These are phyloP conservation scores for Babesia divergens DNA, from an alignment of 169 alveolate species.

Conservation along the genomic window DNA sequence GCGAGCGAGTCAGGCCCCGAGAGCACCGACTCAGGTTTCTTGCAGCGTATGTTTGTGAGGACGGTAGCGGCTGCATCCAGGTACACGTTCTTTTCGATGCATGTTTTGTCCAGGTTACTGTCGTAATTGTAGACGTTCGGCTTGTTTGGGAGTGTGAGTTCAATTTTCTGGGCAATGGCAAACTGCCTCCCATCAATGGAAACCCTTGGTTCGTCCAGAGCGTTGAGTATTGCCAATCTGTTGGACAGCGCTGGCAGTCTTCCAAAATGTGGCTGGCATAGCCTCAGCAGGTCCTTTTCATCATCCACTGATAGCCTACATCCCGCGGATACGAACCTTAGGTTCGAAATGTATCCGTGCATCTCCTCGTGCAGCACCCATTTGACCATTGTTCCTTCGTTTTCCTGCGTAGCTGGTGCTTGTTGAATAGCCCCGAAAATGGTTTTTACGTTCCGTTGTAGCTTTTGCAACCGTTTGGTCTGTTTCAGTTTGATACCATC, in stretches of 20 bases:
- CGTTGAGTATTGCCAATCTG: slow-evolving; percentile 50
- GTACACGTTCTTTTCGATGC: slow-evolving; percentile 50
- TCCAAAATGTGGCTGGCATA: slow-evolving; percentile 65
- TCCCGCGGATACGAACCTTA: slow-evolving; percentile 66
- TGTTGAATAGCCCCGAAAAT: slow-evolving; percentile 11
- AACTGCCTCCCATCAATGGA: slow-evolving; percentile 8
- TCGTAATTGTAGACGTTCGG: slow-evolving; percentile 56
- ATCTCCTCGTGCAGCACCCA: slow-evolving; percentile 57
- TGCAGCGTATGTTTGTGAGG: slow-evolving; percentile 37
- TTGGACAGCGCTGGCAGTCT: slow-evolving; percentile 58
- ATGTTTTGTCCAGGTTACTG: slow-evolving; percentile 30
- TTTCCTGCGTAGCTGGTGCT: neutral
- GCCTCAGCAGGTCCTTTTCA: slow-evolving; percentile 62
- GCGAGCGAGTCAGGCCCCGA: slow-evolving; percentile 53
- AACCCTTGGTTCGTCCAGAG: slow-evolving; percentile 12
- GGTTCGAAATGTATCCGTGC: slow-evolving; percentile 30
- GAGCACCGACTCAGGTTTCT: slow-evolving; percentile 44
- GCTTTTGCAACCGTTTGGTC: neutral
- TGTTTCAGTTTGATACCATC: slow-evolving; percentile 48
- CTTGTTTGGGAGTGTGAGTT: slow-evolving; percentile 40
- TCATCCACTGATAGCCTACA: slow-evolving; percentile 68
- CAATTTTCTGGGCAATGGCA: slow-evolving; percentile 15
- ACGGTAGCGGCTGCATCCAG: slow-evolving; percentile 41
- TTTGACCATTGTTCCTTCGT: slow-evolving; percentile 21
- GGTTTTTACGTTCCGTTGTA: neutral